These are phyloP conservation scores for Silybum marianum DNA, from an alignment of 129 eudicot genomes.

Conservation along the genomic window DNA sequence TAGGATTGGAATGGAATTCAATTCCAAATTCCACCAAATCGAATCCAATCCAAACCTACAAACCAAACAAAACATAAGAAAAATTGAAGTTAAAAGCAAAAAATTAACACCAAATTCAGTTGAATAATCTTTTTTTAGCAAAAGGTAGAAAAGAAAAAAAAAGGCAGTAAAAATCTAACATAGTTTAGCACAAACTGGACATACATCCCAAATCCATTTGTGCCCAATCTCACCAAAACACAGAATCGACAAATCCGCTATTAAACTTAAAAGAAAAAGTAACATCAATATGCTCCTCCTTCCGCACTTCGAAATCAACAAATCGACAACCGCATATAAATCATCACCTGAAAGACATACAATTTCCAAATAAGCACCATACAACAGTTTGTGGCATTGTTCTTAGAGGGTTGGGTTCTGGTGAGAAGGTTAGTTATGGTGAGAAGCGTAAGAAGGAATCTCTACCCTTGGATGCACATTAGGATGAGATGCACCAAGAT, in stretches of 20 bases:
- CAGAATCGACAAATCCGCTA: neutral
- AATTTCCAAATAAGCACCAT: conserved; percentile 6
- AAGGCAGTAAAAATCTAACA: conserved; percentile 1
- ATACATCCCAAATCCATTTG: neutral
- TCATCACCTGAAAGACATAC: conserved; percentile 14
- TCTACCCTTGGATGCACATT: too few species aligned
- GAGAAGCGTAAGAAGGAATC: too few species aligned
- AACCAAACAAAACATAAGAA: neutral
- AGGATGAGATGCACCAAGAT: too few species aligned
- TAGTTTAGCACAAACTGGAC: conserved; percentile 5
- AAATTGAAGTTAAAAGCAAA: neutral
- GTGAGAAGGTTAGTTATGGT: too few species aligned
- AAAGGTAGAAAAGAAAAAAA: neutral
- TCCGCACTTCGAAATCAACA: neutral
- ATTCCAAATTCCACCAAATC: neutral
- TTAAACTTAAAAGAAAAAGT: conserved; percentile 7
- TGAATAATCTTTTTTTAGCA: neutral
- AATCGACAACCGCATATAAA: conserved; percentile 6
- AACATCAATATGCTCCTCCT: conserved; percentile 11
- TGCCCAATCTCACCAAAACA: conserved; percentile 5
- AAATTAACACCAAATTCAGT: neutral
- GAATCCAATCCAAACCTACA: neutral
- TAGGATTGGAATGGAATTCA: too few species aligned
- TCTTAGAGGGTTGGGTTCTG: too few species aligned
- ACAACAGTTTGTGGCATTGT: neutral